These are phyloP conservation scores for Nemania sp. DNA, from an alignment of 2,329 filamentous ascomycete species.

Conservation along the genomic window DNA sequence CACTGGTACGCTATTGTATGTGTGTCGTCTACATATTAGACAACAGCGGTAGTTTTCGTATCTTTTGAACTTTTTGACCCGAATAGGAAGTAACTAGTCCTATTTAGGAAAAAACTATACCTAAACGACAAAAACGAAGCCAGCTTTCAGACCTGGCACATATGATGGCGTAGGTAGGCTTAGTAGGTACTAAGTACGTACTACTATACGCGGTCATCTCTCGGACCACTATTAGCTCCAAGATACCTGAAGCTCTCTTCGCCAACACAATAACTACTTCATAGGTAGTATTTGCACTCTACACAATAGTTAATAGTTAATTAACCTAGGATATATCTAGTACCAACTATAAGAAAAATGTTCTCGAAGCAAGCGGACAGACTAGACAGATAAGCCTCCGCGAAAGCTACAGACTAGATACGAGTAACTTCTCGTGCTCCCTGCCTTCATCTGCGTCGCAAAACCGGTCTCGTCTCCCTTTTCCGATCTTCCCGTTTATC, in stretches of 20 bases:
- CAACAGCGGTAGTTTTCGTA: no score
- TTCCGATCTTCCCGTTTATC: not conserved
- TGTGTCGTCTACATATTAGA: no score
- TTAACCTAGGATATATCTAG: not conserved
- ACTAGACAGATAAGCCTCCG: no score
- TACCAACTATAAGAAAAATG: not conserved
- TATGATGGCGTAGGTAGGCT: no score
- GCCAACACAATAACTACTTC: not conserved
- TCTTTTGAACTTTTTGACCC: no score
- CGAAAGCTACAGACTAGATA: conserved; percentile 1
- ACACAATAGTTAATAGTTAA: not conserved
- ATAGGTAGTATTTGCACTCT: not conserved
- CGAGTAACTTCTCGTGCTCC: no score
- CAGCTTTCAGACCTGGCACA: no score
- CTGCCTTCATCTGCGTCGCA: conserved; percentile 23
- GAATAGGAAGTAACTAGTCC: no score
- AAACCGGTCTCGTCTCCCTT: conserved; percentile 32
- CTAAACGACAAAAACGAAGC: no score
- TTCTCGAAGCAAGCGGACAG: not conserved
- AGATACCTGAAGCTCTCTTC: not conserved
- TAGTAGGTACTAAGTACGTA: no score
- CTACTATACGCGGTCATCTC: not conserved
- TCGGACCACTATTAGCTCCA: not conserved
- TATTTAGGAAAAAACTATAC: no score
- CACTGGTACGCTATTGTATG: no score